Evolutionary conservation across 2,329 filamentous ascomycete genomes (phyloP).

Genomic region (Proliferodiscus dingleyae): DNA sequence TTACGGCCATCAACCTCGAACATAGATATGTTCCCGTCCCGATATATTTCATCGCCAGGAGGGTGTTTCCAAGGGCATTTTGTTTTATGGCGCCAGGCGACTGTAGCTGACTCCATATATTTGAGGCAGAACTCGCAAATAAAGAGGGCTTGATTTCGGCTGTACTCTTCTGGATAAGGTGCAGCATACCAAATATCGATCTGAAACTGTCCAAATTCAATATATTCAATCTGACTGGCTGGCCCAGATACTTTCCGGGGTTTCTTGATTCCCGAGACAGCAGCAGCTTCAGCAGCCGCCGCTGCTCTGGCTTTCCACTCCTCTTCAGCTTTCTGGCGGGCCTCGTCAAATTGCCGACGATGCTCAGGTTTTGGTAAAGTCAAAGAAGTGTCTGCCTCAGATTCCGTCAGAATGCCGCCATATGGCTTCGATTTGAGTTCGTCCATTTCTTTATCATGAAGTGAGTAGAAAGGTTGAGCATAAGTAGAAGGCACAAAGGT

Average conservation of each 20-base stretch:
- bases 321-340: conserved; percentile 85
- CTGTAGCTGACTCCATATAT: conserved; percentile 99
- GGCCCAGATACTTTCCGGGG: conserved; percentile 75
- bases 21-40: conserved; percentile 83
- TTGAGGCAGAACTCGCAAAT: conserved; percentile 99
- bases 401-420: conserved; percentile 83
- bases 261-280: conserved; percentile 58
- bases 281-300: conserved; percentile 62
- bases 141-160: conserved; percentile 90
- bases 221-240: conserved; percentile 95
- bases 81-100: conserved; percentile 94
- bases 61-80: conserved; percentile 97
- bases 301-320: conserved; percentile 73
- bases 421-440: conserved; percentile 92
- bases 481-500: conserved; percentile 42
- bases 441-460: conserved; percentile 83
- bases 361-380: conserved; percentile 79
- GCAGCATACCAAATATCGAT: conserved; percentile 99
- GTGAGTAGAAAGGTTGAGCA: conserved; percentile 78
- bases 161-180: conserved; percentile 97
- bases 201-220: conserved; percentile 95
- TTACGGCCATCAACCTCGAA: conserved; percentile 97
- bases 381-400: conserved; percentile 84
- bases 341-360: conserved; percentile 80
- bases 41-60: conserved; percentile 95